These are phyloP conservation scores for Salix viminalis DNA, from an alignment of 345 rosid genomes.

Conservation along the genomic window DNA sequence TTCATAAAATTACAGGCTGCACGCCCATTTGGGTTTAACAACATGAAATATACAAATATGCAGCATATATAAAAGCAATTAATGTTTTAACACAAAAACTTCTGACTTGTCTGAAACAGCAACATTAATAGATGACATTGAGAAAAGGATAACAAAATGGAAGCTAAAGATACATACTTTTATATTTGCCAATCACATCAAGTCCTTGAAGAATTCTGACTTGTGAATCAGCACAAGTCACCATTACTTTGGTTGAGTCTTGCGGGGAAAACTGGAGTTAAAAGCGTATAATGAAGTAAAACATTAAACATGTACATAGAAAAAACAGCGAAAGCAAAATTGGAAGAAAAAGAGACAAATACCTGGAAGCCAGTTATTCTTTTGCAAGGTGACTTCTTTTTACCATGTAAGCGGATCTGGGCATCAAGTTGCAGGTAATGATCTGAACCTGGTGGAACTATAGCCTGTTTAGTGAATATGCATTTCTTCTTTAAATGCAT, in stretches of 20 bases:
- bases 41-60: not conserved
- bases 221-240: slow-evolving; percentile 71
- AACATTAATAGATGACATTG: not conserved
- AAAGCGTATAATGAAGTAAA: not conserved
- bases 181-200: slow-evolving; percentile 56
- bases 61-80: not conserved
- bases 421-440: slow-evolving; percentile 42
- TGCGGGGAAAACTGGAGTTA: slow-evolving; percentile 48
- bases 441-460: slow-evolving; percentile 33
- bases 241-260: slow-evolving; percentile 58
- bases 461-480: not conserved
- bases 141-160: not conserved
- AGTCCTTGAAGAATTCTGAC: slow-evolving; percentile 44
- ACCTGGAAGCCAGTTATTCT: slow-evolving; percentile 78
- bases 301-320: not conserved
- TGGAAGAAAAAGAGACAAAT: not conserved
- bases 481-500: not conserved
- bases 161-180: slow-evolving; percentile 34
- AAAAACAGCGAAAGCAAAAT: not conserved
- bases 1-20: not conserved
- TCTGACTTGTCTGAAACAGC: not conserved
- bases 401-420: slow-evolving; percentile 52
- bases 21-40: not conserved
- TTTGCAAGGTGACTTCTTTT: slow-evolving; percentile 59
- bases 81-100: not conserved